Base-by-base conservation (phyloP, 2,329 filamentous ascomycete genomes). In the Paradendryphiella salina region DNA sequence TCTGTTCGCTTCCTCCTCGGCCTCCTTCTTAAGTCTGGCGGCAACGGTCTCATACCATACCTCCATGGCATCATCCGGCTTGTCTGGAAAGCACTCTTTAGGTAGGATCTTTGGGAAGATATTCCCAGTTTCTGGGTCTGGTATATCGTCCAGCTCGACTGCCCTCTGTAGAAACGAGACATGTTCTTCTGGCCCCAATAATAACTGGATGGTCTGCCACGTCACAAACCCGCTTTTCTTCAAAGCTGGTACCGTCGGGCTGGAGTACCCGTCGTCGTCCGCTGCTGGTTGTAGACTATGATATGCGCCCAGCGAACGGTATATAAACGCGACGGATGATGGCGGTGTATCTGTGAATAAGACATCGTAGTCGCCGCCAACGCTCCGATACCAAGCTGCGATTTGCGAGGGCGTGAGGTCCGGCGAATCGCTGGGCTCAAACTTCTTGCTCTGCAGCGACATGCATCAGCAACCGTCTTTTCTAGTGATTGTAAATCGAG, bases 171-270 rank as follows among this genome's bases (percentile, higher is more conserved):
- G 73, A 63, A 91, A 93, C 0, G 85, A 84, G 0, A 91, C 88
- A 75, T 97, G 92, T 64, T 95, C 89, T 61, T 94, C 87, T 0
- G 94, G 94, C 1, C 86, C 89, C 1, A 97, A 82, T 29, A 97
- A 78, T 17, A 96, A 82, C 75, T 97, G 90, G 47, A 97, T 88
- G 0, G 89, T 90, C 76, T 96, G 88, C 93, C 93, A 99, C 70
- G 90, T 86, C 35, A 93, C 89, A 72, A 96, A 99, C 33, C 94
- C 94, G 65, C 85, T 83, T 0, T 82, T 79, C 29, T 93, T 95
- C 48, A 99, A 77, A 11, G 91, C 89, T 0, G 94, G 94, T 34
- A 96, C 82, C 0, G 82, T 85, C 0, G 93, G 94, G 0, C 85
- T 79, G 3, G 82, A 82, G 70, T 89, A 96, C 56, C 89, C 83